Conservation (phyloP, 805 yeast species). For the Tetrapisispora phaffii region DNA sequence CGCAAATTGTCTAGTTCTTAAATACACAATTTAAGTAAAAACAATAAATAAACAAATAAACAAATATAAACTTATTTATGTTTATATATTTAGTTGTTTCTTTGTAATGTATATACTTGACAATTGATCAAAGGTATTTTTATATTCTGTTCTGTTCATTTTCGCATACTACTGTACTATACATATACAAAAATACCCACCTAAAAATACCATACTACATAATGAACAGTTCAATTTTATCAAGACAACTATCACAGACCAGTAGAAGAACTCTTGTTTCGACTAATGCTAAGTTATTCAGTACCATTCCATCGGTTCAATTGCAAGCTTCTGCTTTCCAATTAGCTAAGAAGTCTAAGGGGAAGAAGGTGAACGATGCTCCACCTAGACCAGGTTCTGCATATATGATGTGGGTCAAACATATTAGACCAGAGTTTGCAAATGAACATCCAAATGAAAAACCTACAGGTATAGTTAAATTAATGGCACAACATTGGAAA, state of each 20-base stretch:
- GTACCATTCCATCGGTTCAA: not conserved
- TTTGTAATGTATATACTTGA: too few relatives aligned
- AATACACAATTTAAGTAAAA: too few relatives aligned
- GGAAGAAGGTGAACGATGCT: constrained; percentile 6
- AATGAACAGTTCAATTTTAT: not conserved
- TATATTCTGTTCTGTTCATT: too few relatives aligned
- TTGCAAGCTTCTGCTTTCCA: not conserved
- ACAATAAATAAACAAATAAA: too few relatives aligned
- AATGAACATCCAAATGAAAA: constrained; percentile 14
- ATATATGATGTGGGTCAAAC: constrained; percentile 14
- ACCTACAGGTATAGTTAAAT: constrained; percentile 33
- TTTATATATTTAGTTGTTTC: too few relatives aligned
- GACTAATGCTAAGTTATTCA: not conserved
- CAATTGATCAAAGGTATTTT: too few relatives aligned
- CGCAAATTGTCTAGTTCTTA: too few relatives aligned
- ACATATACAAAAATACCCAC: not conserved
- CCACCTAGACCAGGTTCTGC: constrained; percentile 25
- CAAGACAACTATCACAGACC: not conserved
- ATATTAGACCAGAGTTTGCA: constrained; percentile 11
- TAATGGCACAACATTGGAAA: constrained; percentile 82
- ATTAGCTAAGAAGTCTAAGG: not conserved
- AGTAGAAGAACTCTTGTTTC: not conserved
- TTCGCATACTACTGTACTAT: too few relatives aligned
- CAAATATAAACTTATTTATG: too few relatives aligned
- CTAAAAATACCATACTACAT: not conserved